Conservation (phyloP, 805 yeast genomes). For the Hermanozyma aechmeae region DNA sequence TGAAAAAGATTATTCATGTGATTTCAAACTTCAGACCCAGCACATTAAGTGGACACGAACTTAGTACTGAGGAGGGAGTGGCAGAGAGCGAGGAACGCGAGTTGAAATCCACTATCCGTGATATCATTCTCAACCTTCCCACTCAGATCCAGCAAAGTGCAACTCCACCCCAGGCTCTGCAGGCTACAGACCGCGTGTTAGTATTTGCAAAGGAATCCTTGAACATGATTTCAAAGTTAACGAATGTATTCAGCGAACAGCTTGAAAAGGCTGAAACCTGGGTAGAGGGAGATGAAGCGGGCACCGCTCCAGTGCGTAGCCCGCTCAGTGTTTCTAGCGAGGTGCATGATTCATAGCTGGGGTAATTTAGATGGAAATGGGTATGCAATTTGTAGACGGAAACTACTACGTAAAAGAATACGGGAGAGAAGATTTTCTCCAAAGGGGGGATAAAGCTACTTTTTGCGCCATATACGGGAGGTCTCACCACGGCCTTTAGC, state of each 20-base stretch:
- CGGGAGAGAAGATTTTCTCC: too few relatives aligned
- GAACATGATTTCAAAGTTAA: conserved; percentile 77
- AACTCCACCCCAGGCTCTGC: conserved; percentile 7
- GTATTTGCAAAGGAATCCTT: conserved; percentile 83
- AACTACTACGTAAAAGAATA: too few relatives aligned
- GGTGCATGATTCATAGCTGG: too few relatives aligned
- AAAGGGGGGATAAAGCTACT: too few relatives aligned
- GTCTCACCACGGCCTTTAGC: too few relatives aligned
- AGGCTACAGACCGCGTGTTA: conserved; percentile 56
- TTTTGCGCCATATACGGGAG: too few relatives aligned
- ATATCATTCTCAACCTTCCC: conserved; percentile 69
- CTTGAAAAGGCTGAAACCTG: conserved; percentile 79
- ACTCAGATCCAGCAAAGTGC: conserved; percentile 48
- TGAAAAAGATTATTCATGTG: conserved; percentile 77
- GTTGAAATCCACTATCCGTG: conserved; percentile 65
- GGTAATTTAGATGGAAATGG: too few relatives aligned
- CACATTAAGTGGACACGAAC: conserved; percentile 9
- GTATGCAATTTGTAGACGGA: too few relatives aligned
- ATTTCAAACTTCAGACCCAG: conserved; percentile 66
- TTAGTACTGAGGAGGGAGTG: conserved; percentile 8
- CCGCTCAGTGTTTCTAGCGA: too few relatives aligned
- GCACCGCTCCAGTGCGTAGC: too few relatives aligned
- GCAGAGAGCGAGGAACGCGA: conserved; percentile 7
- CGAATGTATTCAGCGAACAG: conserved; percentile 77
- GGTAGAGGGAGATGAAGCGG: conserved; percentile 44